A percentile compares a stretch with the other conserved stretches of the same genome.
Conservation (phyloP, 2,329 filamentous ascomycete genomes). For the Ophiostoma himal-ulmi region DNA sequence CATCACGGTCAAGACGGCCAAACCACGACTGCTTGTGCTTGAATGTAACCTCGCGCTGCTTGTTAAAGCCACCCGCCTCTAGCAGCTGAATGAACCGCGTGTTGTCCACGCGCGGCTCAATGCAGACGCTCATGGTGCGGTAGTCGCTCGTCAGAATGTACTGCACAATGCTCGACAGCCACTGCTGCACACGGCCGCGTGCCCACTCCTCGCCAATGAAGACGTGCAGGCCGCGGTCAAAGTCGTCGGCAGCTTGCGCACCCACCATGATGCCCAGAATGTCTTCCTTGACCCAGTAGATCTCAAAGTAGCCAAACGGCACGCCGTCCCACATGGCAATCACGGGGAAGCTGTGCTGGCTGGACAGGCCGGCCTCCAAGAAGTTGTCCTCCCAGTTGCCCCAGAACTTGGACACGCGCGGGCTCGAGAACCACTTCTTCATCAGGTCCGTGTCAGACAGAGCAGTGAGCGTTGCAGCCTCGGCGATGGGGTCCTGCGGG, state of each 20-base stretch:
- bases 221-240: constrained; percentile 82
- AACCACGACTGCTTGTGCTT: constrained; percentile 90
- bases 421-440: constrained; percentile 81
- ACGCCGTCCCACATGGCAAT: constrained; percentile 93
- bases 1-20: constrained; percentile 72
- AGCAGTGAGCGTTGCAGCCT: constrained; percentile 36
- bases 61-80: constrained; percentile 70
- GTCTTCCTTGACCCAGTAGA: constrained; percentile 98
- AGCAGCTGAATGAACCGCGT: constrained; percentile 67
- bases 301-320: constrained; percentile 94
- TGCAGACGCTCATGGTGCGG: constrained; percentile 72
- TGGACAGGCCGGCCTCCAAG: constrained; percentile 58
- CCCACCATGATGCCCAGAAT: constrained; percentile 63
- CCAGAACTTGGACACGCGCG: constrained; percentile 83
- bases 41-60: constrained; percentile 78
- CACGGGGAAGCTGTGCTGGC: constrained; percentile 75
- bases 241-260: constrained; percentile 56
- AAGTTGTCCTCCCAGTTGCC: constrained; percentile 62
- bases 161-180: constrained; percentile 83
- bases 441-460: constrained; percentile 57
- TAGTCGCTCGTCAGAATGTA: constrained; percentile 72
- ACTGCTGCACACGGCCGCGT: constrained; percentile 70
- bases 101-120: constrained; percentile 92
- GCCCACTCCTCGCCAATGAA: constrained; percentile 91
- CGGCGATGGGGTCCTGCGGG: constrained; percentile 31